Conservation (phyloP, 2,329 filamentous ascomycete species). For the Sphaerulina vaccinii region DNA sequence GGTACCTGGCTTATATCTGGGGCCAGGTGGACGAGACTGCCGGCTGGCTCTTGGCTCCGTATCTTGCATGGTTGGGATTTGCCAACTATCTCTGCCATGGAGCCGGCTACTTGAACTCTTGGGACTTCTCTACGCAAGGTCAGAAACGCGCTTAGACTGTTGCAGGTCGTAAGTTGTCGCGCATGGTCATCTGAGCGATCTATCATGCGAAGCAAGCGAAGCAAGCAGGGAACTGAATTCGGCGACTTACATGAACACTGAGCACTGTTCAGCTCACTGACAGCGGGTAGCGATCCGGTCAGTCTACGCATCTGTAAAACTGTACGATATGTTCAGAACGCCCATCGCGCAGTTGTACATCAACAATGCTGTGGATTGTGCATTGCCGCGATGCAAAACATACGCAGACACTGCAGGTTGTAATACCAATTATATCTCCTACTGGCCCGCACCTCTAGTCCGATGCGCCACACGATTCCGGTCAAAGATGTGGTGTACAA, state of each 20-base stretch:
- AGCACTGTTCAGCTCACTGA: neutral
- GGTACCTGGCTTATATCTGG: slow-evolving; percentile 75
- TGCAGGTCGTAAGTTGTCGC: neutral
- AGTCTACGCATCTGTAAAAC: neutral
- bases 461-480: neutral
- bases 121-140: slow-evolving; percentile 42
- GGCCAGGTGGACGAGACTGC: slow-evolving; percentile 69
- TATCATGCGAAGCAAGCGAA: neutral
- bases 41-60: slow-evolving; percentile 74
- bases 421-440: neutral
- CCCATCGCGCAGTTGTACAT: no score
- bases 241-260: no score
- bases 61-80: slow-evolving; percentile 82
- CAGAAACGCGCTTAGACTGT: slow-evolving; percentile 14
- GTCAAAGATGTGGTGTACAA: neutral
- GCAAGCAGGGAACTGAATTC: neutral
- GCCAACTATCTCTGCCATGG: slow-evolving; percentile 71
- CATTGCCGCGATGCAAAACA: neutral
- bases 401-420: neutral
- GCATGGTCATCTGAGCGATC: neutral
- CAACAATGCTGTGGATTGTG: neutral
- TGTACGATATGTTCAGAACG: neutral
- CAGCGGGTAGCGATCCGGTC: neutral
- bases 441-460: neutral
- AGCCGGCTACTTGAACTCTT: slow-evolving; percentile 43